A percentile compares a stretch with the other conserved stretches of the same genome.
phyloP scores from a whole-genome alignment of 192 early-diverging fungal species.

The Chytriomyces sp. region DNA sequence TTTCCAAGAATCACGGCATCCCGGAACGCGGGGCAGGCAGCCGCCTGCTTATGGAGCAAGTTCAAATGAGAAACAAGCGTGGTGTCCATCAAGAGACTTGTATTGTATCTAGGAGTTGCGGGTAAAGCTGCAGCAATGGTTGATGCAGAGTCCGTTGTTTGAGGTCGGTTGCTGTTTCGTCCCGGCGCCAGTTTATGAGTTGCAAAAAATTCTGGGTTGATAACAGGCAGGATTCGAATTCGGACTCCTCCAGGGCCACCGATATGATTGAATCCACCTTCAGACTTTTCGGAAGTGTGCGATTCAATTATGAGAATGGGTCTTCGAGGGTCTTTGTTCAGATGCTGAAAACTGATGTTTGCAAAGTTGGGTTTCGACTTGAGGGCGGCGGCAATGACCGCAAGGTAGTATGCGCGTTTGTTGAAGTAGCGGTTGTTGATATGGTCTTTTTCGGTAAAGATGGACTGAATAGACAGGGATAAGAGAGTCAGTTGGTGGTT shows the following conservation, averaged over 20 bases:
- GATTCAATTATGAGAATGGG: constrained; percentile 53
- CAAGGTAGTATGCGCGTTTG: constrained; percentile 92
- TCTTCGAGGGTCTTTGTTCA: constrained; percentile 52
- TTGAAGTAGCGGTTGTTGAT: constrained; percentile 94
- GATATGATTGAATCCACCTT: constrained; percentile 7
- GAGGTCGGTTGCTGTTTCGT: constrained; percentile 80
- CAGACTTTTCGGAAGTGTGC: neutral
- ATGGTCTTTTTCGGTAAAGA: constrained; percentile 93
- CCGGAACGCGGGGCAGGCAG: constrained; percentile 75
- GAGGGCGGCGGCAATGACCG: constrained; percentile 67
- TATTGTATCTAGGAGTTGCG: constrained; percentile 91
- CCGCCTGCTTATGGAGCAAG: constrained; percentile 74
- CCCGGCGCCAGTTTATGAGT: constrained; percentile 73
- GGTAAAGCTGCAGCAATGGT: constrained; percentile 35
- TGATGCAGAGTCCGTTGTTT: constrained; percentile 37
- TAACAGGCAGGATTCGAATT: constrained; percentile 82
- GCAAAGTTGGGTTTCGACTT: constrained; percentile 27
- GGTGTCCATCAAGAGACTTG: constrained; percentile 78
- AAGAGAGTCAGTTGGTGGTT: neutral
- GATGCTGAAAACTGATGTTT: constrained; percentile 51
- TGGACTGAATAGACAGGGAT: constrained; percentile 40
- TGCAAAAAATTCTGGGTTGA: constrained; percentile 69
- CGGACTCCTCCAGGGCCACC: constrained; percentile 50
- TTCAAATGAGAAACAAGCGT: constrained; percentile 75
- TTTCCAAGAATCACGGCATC: constrained; percentile 81